Conservation (phyloP, 2,329 filamentous ascomycete genomes). For the Epichloe sibirici region DNA sequence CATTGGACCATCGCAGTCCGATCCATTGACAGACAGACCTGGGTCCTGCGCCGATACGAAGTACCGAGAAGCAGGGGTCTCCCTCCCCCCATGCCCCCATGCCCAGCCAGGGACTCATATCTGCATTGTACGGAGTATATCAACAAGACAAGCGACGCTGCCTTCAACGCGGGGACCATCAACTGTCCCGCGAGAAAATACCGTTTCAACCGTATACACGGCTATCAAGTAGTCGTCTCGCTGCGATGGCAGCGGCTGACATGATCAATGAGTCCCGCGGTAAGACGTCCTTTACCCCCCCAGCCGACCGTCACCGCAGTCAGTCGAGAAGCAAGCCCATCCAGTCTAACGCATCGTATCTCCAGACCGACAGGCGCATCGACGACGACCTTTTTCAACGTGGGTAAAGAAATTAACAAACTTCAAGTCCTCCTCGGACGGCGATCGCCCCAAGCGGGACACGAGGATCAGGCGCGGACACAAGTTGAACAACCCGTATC, state of each 20-base stretch:
- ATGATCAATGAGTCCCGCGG: constrained; percentile 5
- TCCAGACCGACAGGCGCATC: constrained; percentile 53
- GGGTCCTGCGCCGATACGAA: not conserved
- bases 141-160: not conserved
- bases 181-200: not conserved
- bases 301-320: no score
- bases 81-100: not conserved
- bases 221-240: not conserved
- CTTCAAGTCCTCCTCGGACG: constrained; percentile 63
- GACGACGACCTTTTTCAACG: constrained; percentile 76
- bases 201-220: not conserved
- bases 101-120: not conserved
- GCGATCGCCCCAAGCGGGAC: constrained; percentile 31
- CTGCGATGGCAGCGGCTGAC: constrained; percentile 5
- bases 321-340: constrained; percentile 17
- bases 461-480: constrained; percentile 41
- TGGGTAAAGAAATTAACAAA: constrained; percentile 92
- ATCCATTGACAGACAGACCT: not conserved
- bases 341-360: constrained; percentile 10
- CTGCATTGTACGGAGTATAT: not conserved
- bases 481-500: constrained; percentile 84
- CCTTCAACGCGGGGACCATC: not conserved
- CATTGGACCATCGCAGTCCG: not conserved
- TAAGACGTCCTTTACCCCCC: not conserved
- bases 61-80: not conserved